Evolutionary conservation across 495 filamentous ascomycete species (phyloP).

Genomic region (Penicillium roqueforti): DNA sequence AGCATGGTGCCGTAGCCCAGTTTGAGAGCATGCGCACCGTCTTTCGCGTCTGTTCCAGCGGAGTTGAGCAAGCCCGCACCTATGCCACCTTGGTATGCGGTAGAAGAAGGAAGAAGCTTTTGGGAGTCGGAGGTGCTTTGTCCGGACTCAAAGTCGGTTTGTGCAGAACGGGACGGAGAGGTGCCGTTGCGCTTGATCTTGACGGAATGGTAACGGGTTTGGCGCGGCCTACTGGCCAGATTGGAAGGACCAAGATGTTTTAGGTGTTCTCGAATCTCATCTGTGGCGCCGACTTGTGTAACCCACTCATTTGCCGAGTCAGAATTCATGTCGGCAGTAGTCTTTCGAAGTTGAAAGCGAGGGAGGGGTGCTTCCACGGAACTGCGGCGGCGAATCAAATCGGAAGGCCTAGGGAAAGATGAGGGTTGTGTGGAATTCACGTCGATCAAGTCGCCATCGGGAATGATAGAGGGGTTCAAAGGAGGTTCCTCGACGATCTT

Average conservation of each 20-base stretch:
- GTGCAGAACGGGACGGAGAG: slow-evolving; percentile 38
- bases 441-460: slow-evolving; percentile 38
- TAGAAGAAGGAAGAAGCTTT: slow-evolving; percentile 14
- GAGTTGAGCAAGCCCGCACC: slow-evolving; percentile 48
- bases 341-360: slow-evolving; percentile 41
- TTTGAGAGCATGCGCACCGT: slow-evolving; percentile 63
- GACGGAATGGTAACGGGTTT: slow-evolving; percentile 80
- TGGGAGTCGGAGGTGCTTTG: slow-evolving; percentile 29
- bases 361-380: slow-evolving; percentile 52
- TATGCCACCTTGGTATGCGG: slow-evolving; percentile 44
- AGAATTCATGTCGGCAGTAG: slow-evolving; percentile 25
- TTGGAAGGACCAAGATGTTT: slow-evolving; percentile 93
- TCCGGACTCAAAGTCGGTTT: slow-evolving; percentile 35
- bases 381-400: slow-evolving; percentile 29
- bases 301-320: slow-evolving; percentile 30
- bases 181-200: slow-evolving; percentile 75
- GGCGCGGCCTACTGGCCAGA: slow-evolving; percentile 73
- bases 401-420: slow-evolving; percentile 8
- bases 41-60: slow-evolving; percentile 55
- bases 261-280: slow-evolving; percentile 75
- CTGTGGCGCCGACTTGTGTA: slow-evolving; percentile 37
- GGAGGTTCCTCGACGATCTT: slow-evolving; percentile 50
- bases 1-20: slow-evolving; percentile 60
- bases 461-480: slow-evolving; percentile 20
- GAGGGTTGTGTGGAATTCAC: slow-evolving; percentile 22